Base-by-base conservation (phyloP, 2,329 filamentous ascomycete species). In the Dothistroma septosporum region DNA sequence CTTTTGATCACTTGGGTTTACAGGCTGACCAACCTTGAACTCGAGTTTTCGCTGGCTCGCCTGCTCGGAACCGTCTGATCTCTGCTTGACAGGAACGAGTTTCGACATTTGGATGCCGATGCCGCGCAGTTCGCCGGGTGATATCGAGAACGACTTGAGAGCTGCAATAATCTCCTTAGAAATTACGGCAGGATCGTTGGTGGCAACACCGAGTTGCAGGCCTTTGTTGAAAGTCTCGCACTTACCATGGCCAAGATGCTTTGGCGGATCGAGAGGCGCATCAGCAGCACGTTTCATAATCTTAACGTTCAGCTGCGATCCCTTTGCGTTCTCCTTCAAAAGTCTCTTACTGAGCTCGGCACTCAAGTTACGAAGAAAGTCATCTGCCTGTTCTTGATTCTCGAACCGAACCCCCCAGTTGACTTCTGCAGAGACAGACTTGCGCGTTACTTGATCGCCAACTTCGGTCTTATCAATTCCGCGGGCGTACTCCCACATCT, bases 341-440 rank as follows among this genome's bases (percentile, higher is more conserved):
- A 99, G 78, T 1, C 94, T 84, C 59, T 87, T 88, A 68, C 92
- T 87, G 7, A 99, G 78, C 74, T 99, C 94, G 59, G 87, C 87
- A 71, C 90, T 94, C 0, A 99, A 79, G 66, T 90, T 94, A 63
- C 85, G 80, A 32, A 97, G 83, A 73, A 99, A 99, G 65, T 95
- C 91, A 61, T 97, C 93, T 0, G 92, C 92, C 75, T 99, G 93
- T n/a, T 85, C 83, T 70, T 97, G 91, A 62, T 84, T 95, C 67
- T 94, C 86, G 72, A 99, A 99, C 6, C 94, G 87, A 59, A 99
- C 96, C 2, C 95, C 94, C 94, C 94, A 99, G 69, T 94, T 99
- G 64, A 99, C 91, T 73, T 99, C 94, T 0, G 93, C 93, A 1
- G 94, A 97, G 0, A 99, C 91, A 0, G 93, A 97, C 72, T 97